Evolutionary conservation across 441 rosid species (phyloP), one percentile per base, ranked within the genome.

Genomic region (Sinapis alba): DNA sequence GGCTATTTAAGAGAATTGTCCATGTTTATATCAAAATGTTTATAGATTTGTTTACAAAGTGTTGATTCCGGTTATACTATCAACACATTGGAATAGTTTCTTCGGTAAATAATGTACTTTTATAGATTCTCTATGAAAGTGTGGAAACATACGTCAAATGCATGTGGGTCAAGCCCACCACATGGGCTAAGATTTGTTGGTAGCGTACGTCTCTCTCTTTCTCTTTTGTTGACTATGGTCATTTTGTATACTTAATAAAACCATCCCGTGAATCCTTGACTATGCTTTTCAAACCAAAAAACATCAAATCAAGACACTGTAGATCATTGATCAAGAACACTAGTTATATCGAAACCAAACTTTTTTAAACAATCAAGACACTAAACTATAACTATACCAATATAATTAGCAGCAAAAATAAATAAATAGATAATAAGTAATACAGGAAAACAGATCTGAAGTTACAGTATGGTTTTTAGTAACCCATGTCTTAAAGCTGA

Each of bases 211-310:
- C 6, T 20, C 43, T 10, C 6, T 9, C 54, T 45, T 18, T 68
- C 56, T 61, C 30, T 65, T 18, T 68, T 70, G 69, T 74, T 68
- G 78, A 75, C 73, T 59, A 58, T 45, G 5, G 54, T 58, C 24
- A 56, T 43, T 1, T 43, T 43, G 18, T 43, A n/a, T 43, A 43
- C 1, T 5, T 43, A 7, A 43, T 43, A 15, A 13, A 36, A 36
- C 45, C 5, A 38, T 38, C 45, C 8, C 34, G 45, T 38, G n/a
- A 11, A 0, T 38, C 45, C 45, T 20, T 47, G 19, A 15, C 10
- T 47, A n/a, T n/a, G 18, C 8, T n/a, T 45, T 45, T n/a, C 15
- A n/a, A 2, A 45, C 3, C 28, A 19, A 34, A 2, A 20, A 34
- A 3, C 2, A 13, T 32, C 23, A 21, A 32, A 62, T 18, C 1